Conservation (phyloP, 164 flowering plant species). For the Chimonanthus salicifolius region DNA sequence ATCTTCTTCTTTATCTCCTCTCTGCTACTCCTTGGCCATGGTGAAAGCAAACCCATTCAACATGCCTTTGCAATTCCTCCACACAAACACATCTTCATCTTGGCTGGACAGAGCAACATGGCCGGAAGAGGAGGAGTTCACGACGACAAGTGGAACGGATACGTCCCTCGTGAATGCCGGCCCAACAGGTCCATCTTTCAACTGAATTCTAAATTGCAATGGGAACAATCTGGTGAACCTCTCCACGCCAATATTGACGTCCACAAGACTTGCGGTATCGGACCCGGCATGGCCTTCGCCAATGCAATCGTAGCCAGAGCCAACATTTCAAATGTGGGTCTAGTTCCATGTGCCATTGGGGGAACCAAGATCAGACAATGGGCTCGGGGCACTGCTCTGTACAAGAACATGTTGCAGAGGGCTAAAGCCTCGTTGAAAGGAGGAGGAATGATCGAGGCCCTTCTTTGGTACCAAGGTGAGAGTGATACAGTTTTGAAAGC, state of each 20-base stretch:
- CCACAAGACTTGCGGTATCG: slow-evolving; percentile 70
- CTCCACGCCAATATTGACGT: slow-evolving; percentile 79
- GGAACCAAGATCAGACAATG: slow-evolving; percentile 84
- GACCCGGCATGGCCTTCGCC: slow-evolving; percentile 89
- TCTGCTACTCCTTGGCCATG: neutral
- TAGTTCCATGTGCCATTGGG: slow-evolving; percentile 83
- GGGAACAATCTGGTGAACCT: slow-evolving; percentile 75
- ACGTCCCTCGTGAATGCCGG: slow-evolving; percentile 31
- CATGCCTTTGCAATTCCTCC: neutral
- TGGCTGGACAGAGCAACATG: slow-evolving; percentile 78
- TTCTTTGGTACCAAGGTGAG: slow-evolving; percentile 94
- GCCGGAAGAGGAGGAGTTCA: slow-evolving; percentile 55
- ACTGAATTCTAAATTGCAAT: slow-evolving; percentile 46
- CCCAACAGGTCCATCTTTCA: slow-evolving; percentile 46
- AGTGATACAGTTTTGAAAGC: slow-evolving; percentile 44
- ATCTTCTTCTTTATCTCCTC: neutral
- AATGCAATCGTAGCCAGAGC: slow-evolving; percentile 26
- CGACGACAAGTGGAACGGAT: slow-evolving; percentile 28
- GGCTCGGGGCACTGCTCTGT: slow-evolving; percentile 63
- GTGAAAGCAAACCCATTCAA: neutral
- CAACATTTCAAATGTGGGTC: slow-evolving; percentile 9
- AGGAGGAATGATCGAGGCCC: slow-evolving; percentile 49
- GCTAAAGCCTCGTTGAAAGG: slow-evolving; percentile 38
- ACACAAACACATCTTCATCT: slow-evolving; percentile 30
- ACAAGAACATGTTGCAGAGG: slow-evolving; percentile 68